Percentiles rank a stretch among this genome's conserved stretches.
phyloP scores from a whole-genome alignment of 768 basidiomycete species.

The Zangia roseola region DNA sequence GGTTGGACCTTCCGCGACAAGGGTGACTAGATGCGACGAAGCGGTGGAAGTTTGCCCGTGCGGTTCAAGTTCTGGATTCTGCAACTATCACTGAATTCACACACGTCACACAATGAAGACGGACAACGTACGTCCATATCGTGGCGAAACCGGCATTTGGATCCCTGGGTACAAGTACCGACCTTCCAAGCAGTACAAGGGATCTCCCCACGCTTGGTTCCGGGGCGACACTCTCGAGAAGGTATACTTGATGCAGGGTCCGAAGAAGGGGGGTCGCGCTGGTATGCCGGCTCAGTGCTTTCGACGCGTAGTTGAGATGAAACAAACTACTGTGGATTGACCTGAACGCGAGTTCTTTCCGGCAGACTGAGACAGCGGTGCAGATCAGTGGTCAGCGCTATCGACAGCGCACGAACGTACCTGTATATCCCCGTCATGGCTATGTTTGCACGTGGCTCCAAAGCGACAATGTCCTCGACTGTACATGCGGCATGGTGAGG shows the following conservation, averaged over 20 bases:
- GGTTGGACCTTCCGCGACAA: background rate
- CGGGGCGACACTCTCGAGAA: conserved; percentile 9
- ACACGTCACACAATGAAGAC: background rate
- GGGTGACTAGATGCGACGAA: background rate
- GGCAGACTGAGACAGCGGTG: too few relatives aligned
- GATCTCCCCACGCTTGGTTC: conserved; percentile 18
- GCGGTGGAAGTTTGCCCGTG: background rate
- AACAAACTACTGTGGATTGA: too few relatives aligned
- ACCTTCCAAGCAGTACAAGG: conserved; percentile 35
- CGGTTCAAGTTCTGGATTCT: conserved; percentile 2
- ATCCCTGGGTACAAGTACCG: conserved; percentile 37
- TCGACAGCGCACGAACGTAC: background rate
- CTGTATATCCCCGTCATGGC: conserved; percentile 15
- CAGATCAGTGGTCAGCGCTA: background rate
- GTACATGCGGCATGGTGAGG: conserved; percentile 20
- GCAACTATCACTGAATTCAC: background rate
- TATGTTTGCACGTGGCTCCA: conserved; percentile 25
- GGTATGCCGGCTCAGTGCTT: background rate
- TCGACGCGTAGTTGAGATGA: too few relatives aligned
- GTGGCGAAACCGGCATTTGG: conserved; percentile 36
- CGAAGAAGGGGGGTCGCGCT: background rate
- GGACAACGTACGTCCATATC: conserved; percentile 25
- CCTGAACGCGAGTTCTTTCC: too few relatives aligned
- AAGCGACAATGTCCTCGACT: conserved; percentile 26
- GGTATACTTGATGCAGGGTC: background rate